Evolutionary conservation across 1,139 yeast genomes (phyloP).

Genomic region (Torulaspora globosa): DNA sequence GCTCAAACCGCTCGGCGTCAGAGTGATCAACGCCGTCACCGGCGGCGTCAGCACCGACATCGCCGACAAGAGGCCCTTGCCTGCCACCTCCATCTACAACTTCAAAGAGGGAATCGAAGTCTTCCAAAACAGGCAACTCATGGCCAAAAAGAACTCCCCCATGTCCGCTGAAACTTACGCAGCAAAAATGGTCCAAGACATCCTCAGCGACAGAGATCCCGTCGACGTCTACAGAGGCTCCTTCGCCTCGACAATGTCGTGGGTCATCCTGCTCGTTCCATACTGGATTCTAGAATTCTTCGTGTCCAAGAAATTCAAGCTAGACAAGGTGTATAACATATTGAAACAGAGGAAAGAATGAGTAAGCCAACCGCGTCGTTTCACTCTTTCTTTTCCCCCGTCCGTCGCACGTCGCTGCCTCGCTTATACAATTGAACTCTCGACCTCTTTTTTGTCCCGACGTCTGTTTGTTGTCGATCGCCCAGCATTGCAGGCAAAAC

Average conservation of each 20-base stretch:
- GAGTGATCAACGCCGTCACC: constrained; percentile 65
- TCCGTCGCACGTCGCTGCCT: not conserved
- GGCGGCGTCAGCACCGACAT: constrained; percentile 65
- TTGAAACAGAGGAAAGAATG: constrained; percentile 21
- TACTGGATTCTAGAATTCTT: constrained; percentile 46
- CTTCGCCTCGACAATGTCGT: constrained; percentile 43
- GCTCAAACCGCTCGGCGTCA: constrained; percentile 67
- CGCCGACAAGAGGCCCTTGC: constrained; percentile 54
- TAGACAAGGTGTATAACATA: constrained; percentile 38
- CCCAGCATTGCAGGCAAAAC: not conserved
- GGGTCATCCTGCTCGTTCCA: constrained; percentile 41
- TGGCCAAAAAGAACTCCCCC: constrained; percentile 61
- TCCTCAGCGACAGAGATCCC: constrained; percentile 40
- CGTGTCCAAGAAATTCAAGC: constrained; percentile 48
- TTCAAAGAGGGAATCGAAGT: constrained; percentile 50
- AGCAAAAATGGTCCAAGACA: constrained; percentile 48
- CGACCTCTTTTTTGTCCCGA: not conserved
- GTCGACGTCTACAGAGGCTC: constrained; percentile 56
- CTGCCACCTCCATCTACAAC: constrained; percentile 52
- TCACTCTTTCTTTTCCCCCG: not conserved
- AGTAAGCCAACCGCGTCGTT: not conserved
- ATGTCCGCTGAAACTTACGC: constrained; percentile 59
- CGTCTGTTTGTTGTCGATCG: not conserved
- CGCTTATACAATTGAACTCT: not conserved
- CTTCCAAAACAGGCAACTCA: constrained; percentile 49